Conservation (phyloP, 371 early-diverging fungal genomes). For the Mortierella sp. region DNA sequence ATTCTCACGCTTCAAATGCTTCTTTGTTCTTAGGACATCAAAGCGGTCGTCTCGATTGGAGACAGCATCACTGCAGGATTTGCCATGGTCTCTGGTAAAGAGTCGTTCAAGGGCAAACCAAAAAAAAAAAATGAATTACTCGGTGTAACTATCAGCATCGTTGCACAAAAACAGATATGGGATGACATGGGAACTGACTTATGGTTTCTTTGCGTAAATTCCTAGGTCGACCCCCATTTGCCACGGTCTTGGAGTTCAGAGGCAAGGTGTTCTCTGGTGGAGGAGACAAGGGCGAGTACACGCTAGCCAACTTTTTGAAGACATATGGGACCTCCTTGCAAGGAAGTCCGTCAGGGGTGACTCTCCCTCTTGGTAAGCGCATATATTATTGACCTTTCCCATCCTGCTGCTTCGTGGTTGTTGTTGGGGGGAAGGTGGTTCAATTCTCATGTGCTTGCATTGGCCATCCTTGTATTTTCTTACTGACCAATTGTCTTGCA, state of each 20-base stretch:
- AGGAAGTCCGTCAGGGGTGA: slow-evolving; percentile 71
- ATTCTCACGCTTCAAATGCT: not conserved
- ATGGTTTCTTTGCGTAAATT: not conserved
- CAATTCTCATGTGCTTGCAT: slow-evolving; percentile 7
- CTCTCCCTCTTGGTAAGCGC: slow-evolving; percentile 60
- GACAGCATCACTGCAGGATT: slow-evolving; percentile 83
- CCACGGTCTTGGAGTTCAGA: slow-evolving; percentile 69
- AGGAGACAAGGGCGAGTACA: slow-evolving; percentile 69
- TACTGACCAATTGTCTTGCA: not conserved
- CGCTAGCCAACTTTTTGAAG: slow-evolving; percentile 71
- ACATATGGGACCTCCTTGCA: slow-evolving; percentile 56
- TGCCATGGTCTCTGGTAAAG: slow-evolving; percentile 60
- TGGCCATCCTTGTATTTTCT: not conserved
- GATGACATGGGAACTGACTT: not conserved
- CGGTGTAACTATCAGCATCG: not conserved
- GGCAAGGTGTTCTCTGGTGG: slow-evolving; percentile 77
- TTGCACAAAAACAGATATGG: not conserved
- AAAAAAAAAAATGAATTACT: not conserved
- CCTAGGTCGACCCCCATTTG: slow-evolving; percentile 65
- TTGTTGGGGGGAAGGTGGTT: too few relatives aligned
- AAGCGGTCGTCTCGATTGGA: slow-evolving; percentile 73
- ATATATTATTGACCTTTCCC: not conserved
- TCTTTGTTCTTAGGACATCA: slow-evolving; percentile 63
- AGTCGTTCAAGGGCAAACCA: not conserved
- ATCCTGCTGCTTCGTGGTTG: not conserved